Evolutionary conservation across 148 eudicot species (phyloP), one percentile per base, ranked within the genome.

Genomic region (Diospyros kaki): DNA sequence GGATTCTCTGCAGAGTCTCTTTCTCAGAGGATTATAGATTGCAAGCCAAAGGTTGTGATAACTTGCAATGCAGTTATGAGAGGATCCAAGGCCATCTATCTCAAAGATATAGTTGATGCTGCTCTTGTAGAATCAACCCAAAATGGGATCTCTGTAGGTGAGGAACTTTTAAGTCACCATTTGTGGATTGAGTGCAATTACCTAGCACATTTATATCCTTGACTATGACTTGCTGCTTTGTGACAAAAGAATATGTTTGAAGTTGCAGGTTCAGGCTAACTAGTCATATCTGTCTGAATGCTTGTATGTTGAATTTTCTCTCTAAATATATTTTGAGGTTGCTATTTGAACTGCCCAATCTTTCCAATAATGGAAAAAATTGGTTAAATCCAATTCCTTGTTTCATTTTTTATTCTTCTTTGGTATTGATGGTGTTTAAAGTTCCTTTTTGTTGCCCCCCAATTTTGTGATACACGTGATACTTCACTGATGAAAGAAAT

Each of bases 51-150:
- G 86, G 87, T 85, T 73, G 86, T 96, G 75, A 81, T 96, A 71
- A 96, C 99, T 67, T 93, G 99, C 87, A 96, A 96, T 84, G 99
- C 98, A 72, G 99, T 96, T 76, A 86, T 73, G 75, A 87, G 99
- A 84, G 99, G 97, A 63, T 79, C 97, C 53, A 96, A 96, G 82
- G 83, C 83, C 76, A 89, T 96, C 75, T 63, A 83, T 78, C 92
- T 96, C 63, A 96, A 93, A 80, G 97, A 89, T 52, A 91, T 96
- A 66, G 97, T 91, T 72, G 93, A 93, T 75, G 84, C 91, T 80
- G 94, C 89, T 72, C 90, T 96, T 74, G 77, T 65, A 75, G 94
- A 93, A 77, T 84, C 93, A 64, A 79, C 89, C 62, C 80, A 86
- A 43, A 86, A 86, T 41, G 97, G 94, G 63, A 71, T 84, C 55